Percentiles rank a stretch among this genome's conserved stretches.
Evolutionary conservation across 306 rosid species (phyloP).

Genomic region (Vigna trinervia): DNA sequence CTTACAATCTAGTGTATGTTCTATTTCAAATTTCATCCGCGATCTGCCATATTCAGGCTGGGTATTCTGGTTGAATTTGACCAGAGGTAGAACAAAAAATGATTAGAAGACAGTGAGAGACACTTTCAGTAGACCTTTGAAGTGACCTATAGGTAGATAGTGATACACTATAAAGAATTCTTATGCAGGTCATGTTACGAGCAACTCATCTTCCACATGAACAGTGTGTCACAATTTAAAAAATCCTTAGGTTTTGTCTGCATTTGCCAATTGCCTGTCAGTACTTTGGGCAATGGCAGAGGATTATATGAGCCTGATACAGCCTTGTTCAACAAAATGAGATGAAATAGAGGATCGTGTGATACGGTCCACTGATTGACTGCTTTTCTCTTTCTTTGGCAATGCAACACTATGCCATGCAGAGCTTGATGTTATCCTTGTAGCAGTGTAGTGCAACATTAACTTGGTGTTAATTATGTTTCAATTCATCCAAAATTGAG

Average conservation of each 20-base stretch:
- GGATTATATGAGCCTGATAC: not conserved
- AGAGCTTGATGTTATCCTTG: too few relatives aligned
- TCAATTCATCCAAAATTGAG: not conserved
- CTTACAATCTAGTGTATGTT: slow-evolving; percentile 6
- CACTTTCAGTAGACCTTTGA: slow-evolving; percentile 4
- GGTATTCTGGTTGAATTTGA: slow-evolving; percentile 9
- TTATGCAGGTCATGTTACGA: not conserved
- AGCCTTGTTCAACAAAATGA: not conserved
- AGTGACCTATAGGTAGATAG: slow-evolving; percentile 3
- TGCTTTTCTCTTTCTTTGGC: not conserved
- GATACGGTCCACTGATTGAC: not conserved
- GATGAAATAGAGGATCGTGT: not conserved
- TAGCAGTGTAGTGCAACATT: not conserved
- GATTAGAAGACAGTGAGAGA: not conserved
- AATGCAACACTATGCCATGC: too few relatives aligned
- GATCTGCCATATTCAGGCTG: slow-evolving; percentile 16
- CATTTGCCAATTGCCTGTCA: not conserved
- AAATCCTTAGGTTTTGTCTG: not conserved
- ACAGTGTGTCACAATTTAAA: not conserved
- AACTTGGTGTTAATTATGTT: slow-evolving; percentile 5
- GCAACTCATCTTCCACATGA: not conserved
- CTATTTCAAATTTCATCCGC: slow-evolving; percentile 20
- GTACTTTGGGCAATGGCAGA: not conserved
- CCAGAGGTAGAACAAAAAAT: slow-evolving; percentile 1
- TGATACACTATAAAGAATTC: slow-evolving; percentile 3